Evolutionary conservation across 768 basidiomycete species (phyloP).

Genomic region (Sarcodon sp.): DNA sequence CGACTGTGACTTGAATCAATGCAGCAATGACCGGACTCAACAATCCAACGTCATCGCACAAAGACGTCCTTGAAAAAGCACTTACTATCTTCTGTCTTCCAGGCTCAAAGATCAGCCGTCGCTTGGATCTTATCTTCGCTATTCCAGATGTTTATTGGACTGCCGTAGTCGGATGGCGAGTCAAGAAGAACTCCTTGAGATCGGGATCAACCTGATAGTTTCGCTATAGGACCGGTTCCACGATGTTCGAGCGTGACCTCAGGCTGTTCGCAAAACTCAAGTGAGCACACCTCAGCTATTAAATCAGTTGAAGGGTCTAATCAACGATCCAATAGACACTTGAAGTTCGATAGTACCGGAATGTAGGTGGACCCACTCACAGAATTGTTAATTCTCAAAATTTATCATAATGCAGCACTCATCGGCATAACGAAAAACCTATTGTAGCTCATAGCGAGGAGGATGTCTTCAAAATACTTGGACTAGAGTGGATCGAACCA

Average conservation of each 20-base stretch:
- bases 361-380: conserved; percentile 35
- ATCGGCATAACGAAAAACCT: conserved; percentile 47
- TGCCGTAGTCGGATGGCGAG: conserved; percentile 79
- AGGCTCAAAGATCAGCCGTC: conserved; percentile 34
- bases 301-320: background rate
- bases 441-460: conserved; percentile 52
- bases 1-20: background rate
- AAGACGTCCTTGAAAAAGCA: conserved; percentile 77
- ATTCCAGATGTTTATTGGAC: conserved; percentile 74
- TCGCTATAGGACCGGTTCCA: conserved; percentile 64
- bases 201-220: background rate
- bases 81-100: conserved; percentile 72
- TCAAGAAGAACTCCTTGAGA: background rate
- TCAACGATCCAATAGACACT: conserved; percentile 29
- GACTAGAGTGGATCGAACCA: conserved; percentile 61
- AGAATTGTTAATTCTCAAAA: background rate
- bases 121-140: conserved; percentile 79
- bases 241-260: conserved; percentile 82
- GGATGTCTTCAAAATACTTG: conserved; percentile 62
- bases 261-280: conserved; percentile 56
- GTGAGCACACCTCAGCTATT: conserved; percentile 18
- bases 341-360: conserved; percentile 78
- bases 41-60: conserved; percentile 41
- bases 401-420: conserved; percentile 27
- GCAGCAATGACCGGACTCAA: conserved; percentile 21